Evolutionary conservation across 805 yeast species (phyloP), one percentile per base, ranked within the genome.

Genomic region (Candida krabiensis): DNA sequence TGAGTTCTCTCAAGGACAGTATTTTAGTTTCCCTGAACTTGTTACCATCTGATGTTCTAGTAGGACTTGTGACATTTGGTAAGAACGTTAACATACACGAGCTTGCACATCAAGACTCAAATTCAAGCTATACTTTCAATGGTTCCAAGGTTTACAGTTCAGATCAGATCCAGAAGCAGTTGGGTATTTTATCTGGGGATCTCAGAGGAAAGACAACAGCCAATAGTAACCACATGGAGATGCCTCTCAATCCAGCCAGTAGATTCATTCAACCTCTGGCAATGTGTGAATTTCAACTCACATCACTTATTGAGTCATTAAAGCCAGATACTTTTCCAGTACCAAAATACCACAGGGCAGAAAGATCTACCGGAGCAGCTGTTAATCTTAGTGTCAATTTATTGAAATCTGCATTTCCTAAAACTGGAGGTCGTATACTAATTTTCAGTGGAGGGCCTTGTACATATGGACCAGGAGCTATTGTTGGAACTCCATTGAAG

Each of bases 361-460:
- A 67, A 28, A 67, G 86, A 47, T 66, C 79, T 15, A 78, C 84
- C 0, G 88, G 87, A 3, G 53, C 75, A 32, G 86, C 86, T 3
- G 46, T 81, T 17, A 74, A 71, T 41, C 60, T 80, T 62, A 64
- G 74, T 49, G 27, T 66, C 43, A 50, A 61, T 54, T 34, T 71
- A 47, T 28, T 72, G 41, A 55, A 63, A 28, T 50, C 58, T 3
- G 49, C 73, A 6, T 68, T 63, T 32, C 66, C 75, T 0, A 68
- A 73, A 19, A 61, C 73, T 1, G 84, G 84, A 1, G 76, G 80
- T 0, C 78, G 77, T 33, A 53, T 79, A 4, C 55, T 79, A 53
- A 56, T 73, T 17, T 80, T 80, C 50, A 53, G 75, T 4, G 84
- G 80, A 19, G 87, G 87, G 1, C 79, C 83, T 5, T 75, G 83